These are phyloP conservation scores for Aureobasidium uvarum DNA, from an alignment of 2,329 filamentous ascomycete genomes.

Conservation along the genomic window DNA sequence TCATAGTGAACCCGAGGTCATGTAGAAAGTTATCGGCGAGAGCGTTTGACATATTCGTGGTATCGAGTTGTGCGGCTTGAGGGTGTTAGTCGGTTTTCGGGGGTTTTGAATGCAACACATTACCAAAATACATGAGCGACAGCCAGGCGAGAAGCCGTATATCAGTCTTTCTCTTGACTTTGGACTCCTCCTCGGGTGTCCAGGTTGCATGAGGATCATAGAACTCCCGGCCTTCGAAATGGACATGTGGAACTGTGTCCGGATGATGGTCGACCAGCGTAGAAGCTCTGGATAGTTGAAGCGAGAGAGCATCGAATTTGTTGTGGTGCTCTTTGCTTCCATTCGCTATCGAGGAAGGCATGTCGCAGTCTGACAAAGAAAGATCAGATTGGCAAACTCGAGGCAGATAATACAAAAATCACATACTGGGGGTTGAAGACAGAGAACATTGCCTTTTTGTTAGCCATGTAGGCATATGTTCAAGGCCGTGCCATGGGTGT, in stretches of 20 bases:
- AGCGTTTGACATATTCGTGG: conserved; percentile 27
- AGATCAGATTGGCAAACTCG: background rate
- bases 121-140: conserved; percentile 27
- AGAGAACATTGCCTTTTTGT: background rate
- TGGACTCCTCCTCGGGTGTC: conserved; percentile 26
- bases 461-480: conserved; percentile 6
- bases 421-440: background rate
- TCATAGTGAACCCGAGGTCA: conserved; percentile 24
- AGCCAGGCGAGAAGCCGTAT: conserved; percentile 26
- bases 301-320: background rate
- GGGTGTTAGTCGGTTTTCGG: background rate
- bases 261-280: background rate
- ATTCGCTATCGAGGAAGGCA: background rate
- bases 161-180: conserved; percentile 27
- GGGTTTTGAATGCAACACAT: too few relatives aligned
- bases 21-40: conserved; percentile 29
- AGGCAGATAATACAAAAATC: too few relatives aligned
- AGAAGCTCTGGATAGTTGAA: background rate
- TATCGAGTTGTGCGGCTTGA: conserved; percentile 24
- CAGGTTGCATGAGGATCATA: conserved; percentile 24
- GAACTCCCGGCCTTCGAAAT: background rate
- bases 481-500: background rate
- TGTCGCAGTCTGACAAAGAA: background rate
- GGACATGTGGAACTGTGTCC: background rate
- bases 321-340: background rate